A percentile compares a stretch with the other conserved stretches of the same genome.
These are phyloP conservation scores for Aegilops speltoides DNA, from an alignment of 176 grass and related monocot species.

Conservation along the genomic window DNA sequence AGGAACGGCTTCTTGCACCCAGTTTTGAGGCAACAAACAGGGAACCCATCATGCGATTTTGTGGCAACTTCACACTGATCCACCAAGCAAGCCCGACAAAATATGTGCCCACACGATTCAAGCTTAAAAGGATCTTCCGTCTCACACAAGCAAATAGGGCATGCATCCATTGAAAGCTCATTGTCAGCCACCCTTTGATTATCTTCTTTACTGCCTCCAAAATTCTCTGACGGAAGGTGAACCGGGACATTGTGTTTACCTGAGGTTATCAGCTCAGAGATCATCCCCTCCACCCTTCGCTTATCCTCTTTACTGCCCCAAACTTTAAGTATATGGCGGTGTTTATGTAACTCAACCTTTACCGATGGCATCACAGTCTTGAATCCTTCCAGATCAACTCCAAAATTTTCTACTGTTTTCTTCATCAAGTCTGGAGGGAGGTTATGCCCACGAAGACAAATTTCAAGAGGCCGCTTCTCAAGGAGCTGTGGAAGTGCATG, in stretches of 20 bases:
- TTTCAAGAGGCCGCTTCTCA: constrained; percentile 56
- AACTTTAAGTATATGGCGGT: constrained; percentile 58
- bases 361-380: constrained; percentile 51
- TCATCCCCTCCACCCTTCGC: constrained; percentile 54
- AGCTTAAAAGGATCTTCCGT: constrained; percentile 75
- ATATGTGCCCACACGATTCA: constrained; percentile 73
- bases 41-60: constrained; percentile 71
- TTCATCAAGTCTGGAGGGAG: constrained; percentile 81
- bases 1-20: constrained; percentile 66
- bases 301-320: constrained; percentile 64
- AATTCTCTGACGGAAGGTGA: constrained; percentile 33
- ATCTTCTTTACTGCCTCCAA: constrained; percentile 8
- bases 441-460: constrained; percentile 58
- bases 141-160: constrained; percentile 81
- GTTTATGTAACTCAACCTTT: constrained; percentile 59
- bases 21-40: constrained; percentile 62
- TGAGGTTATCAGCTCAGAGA: constrained; percentile 53
- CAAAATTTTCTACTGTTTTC: constrained; percentile 63
- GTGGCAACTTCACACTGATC: constrained; percentile 74
- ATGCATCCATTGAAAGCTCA: constrained; percentile 26
- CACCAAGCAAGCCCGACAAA: constrained; percentile 72
- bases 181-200: neutral
- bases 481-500: constrained; percentile 46
- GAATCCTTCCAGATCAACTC: constrained; percentile 62
- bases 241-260: constrained; percentile 20